Conservation (phyloP, 345 rosid species). For the Corchorus olitorius region DNA sequence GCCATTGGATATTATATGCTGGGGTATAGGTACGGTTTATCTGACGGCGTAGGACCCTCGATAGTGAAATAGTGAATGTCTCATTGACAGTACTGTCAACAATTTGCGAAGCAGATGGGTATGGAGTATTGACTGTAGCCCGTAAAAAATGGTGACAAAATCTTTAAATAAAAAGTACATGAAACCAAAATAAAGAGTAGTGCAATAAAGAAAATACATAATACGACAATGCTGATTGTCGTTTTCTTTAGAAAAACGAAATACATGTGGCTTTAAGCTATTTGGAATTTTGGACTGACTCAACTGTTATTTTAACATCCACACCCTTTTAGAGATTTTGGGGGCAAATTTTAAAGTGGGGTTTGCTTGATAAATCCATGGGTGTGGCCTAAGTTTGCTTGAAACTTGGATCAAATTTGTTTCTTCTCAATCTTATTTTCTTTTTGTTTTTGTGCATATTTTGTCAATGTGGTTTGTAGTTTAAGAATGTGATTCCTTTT, state of each 20-base stretch:
- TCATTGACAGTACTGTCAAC: not conserved
- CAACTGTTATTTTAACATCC: not conserved
- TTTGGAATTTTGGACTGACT: not conserved
- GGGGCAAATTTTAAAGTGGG: not conserved
- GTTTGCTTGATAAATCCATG: not conserved
- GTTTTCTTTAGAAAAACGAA: not conserved
- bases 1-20: not conserved
- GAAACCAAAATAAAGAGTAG: not conserved
- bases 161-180: not conserved
- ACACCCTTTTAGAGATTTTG: not conserved
- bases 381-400: slow-evolving; percentile 8
- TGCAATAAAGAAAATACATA: not conserved
- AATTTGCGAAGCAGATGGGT: not conserved
- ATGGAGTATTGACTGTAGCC: slow-evolving; percentile 7
- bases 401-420: not conserved
- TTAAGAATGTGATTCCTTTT: slow-evolving; percentile 9
- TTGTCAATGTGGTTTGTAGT: not conserved
- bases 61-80: not conserved
- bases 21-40: not conserved
- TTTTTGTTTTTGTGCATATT: too few relatives aligned
- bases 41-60: not conserved
- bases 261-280: not conserved
- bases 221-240: not conserved
- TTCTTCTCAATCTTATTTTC: not conserved
- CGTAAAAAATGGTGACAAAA: slow-evolving; percentile 8